phyloP scores from a whole-genome alignment of 1,139 yeast species.

The Suhomyces bolitotheri region DNA sequence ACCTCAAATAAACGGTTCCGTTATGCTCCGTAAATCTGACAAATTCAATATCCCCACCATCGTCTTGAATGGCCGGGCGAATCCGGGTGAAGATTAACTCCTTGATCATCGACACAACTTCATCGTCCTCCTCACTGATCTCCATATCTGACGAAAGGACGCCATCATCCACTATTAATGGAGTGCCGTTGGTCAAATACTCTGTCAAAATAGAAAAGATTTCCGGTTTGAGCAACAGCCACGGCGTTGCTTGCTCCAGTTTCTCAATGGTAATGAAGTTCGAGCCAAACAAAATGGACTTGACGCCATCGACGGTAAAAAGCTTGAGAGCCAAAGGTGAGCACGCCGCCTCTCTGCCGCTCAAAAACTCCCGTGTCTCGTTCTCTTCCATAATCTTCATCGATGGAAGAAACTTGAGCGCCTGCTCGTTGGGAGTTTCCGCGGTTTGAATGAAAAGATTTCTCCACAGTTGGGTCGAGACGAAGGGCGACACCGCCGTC shows the following conservation, averaged over 20 bases:
- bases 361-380: conserved; percentile 54
- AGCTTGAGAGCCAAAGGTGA: conserved; percentile 57
- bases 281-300: conserved; percentile 54
- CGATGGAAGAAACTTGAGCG: conserved; percentile 48
- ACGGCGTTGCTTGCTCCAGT: conserved; percentile 47
- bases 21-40: conserved; percentile 60
- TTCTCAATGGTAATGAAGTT: conserved; percentile 86
- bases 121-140: conserved; percentile 64
- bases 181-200: conserved; percentile 74
- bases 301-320: conserved; percentile 52
- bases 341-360: conserved; percentile 55
- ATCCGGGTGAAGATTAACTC: conserved; percentile 92
- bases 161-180: conserved; percentile 43
- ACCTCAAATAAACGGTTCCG: conserved; percentile 65
- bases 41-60: conserved; percentile 82
- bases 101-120: conserved; percentile 85
- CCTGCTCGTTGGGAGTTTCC: conserved; percentile 50
- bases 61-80: conserved; percentile 90
- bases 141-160: conserved; percentile 38
- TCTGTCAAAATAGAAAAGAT: conserved; percentile 84
- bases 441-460: conserved; percentile 41
- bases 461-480: conserved; percentile 13
- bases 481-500: background rate
- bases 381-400: conserved; percentile 43
- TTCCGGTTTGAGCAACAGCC: conserved; percentile 87